Conservation (phyloP, 257 asterid species). For the Ocimum tenuiflorum region DNA sequence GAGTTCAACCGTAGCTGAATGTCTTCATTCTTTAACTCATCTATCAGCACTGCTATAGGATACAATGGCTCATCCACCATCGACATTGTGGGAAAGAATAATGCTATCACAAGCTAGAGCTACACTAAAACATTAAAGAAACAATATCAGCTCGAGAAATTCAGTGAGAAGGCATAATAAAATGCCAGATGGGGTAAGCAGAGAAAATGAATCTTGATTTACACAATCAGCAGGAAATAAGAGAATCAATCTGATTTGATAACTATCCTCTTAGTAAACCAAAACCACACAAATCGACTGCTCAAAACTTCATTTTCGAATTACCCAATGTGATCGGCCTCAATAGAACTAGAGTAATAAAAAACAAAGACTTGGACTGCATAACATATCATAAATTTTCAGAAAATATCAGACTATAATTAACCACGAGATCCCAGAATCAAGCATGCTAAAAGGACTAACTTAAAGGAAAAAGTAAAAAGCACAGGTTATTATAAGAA, state of each 20-base stretch:
- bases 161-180: background rate
- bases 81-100: slow-evolving; percentile 40
- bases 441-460: background rate
- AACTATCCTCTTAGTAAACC: background rate
- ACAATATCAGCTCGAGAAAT: background rate
- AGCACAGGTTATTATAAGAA: too few relatives aligned
- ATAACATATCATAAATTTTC: background rate
- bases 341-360: background rate
- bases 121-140: slow-evolving; percentile 3
- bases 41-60: slow-evolving; percentile 91
- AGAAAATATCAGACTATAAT: background rate
- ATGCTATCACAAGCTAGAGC: background rate
- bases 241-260: background rate
- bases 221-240: slow-evolving; percentile 1
- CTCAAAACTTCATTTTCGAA: background rate
- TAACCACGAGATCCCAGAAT: slow-evolving; percentile 13
- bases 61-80: slow-evolving; percentile 91
- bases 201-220: background rate
- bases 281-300: background rate
- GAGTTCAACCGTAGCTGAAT: slow-evolving; percentile 77
- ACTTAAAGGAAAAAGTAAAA: background rate
- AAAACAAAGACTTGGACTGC: background rate
- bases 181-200: background rate
- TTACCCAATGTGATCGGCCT: background rate
- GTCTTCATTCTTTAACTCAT: slow-evolving; percentile 89